Evolutionary conservation across 2,329 filamentous ascomycete genomes (phyloP), one percentile per base, ranked within the genome.

Genomic region (Exutisphaerella laricina): DNA sequence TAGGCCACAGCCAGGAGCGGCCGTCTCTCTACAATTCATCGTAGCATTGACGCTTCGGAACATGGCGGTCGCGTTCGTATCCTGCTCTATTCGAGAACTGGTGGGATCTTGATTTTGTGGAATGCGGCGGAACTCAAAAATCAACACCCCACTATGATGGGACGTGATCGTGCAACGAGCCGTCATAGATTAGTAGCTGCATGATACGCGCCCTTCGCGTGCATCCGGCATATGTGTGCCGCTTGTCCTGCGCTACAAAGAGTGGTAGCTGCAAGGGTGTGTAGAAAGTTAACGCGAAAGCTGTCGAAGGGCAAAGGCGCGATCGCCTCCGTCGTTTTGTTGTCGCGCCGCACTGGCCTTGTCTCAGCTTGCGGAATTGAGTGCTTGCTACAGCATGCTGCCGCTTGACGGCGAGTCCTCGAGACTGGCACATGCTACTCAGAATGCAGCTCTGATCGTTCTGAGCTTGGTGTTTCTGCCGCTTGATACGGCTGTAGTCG

Each of bases 401-500:
- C 25, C 66, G 63, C 60, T 68, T 17, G 56, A 61, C 50, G 56
- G 53, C 14, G 48, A 49, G 33, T 66, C 64, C 5, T 59, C 62
- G 10, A 28, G 48, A 35, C 57, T 63, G 37, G 50, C 57, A 16
- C 74, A 78, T 55, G 50, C 66, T 25, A 57, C 68, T 39, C 74
- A 75, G 55, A 76, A 78, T 48, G 34, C 65, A 10, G 56, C 66
- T 13, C 66, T 79, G 12, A 61, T 78, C 54, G 22, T 63, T 5
- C 58, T 70, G 41, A 69, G 65, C 55, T 38, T 68, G 32, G 23
- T 67, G 2, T 63, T 70, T 39, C 65, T 80, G 2, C 78, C 77
- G 1, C 44, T 79, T n/a, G 63, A 70, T 43, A 74, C 69, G 3
- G 50, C 60, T 20, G 58, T 77, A 32, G 58, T 77, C 5, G 39